These are phyloP conservation scores for Allantophomopsis cytisporea DNA, from an alignment of 2,329 filamentous ascomycete species.

Conservation along the genomic window DNA sequence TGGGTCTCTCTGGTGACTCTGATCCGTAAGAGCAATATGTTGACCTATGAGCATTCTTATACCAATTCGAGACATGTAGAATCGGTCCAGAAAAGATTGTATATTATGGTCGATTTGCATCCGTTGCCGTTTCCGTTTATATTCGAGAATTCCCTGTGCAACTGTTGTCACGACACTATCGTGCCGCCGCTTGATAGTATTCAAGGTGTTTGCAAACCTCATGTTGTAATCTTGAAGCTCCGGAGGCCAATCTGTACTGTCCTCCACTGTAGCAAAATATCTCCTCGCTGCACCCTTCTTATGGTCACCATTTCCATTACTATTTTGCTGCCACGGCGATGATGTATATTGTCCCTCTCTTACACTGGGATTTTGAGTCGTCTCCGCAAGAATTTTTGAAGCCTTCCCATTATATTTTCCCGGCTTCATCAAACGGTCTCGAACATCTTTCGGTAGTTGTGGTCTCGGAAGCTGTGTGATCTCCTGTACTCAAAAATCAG, in stretches of 20 bases:
- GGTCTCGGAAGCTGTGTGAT: conserved; percentile 80
- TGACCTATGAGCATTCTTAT: conserved; percentile 99
- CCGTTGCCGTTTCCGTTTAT: conserved; percentile 88
- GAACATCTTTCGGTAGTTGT: conserved; percentile 59
- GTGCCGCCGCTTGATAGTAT: conserved; percentile 90
- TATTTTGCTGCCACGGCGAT: conserved; percentile 31
- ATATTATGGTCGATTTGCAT: conserved; percentile 98
- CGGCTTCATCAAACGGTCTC: conserved; percentile 64
- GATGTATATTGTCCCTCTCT: conserved; percentile 68
- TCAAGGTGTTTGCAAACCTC: conserved; percentile 74
- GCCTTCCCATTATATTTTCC: conserved; percentile 39
- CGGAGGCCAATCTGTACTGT: conserved; percentile 79
- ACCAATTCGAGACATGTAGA: conserved; percentile 99
- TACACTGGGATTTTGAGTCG: conserved; percentile 83
- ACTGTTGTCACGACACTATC: conserved; percentile 97
- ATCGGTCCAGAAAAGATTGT: conserved; percentile 92
- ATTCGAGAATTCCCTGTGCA: conserved; percentile 94
- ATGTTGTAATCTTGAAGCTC: conserved; percentile 92
- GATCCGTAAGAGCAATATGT: conserved; percentile 92
- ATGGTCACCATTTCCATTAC: conserved; percentile 31
- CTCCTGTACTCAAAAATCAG: conserved; percentile 45
- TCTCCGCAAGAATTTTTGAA: conserved; percentile 61
- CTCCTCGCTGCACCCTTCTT: conserved; percentile 45
- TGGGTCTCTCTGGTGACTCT: conserved; percentile 77
- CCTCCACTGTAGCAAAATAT: conserved; percentile 89